Evolutionary conservation across 805 yeast species (phyloP), one percentile per base, ranked within the genome.

Genomic region (Lipomyces spencermartinsiae): DNA sequence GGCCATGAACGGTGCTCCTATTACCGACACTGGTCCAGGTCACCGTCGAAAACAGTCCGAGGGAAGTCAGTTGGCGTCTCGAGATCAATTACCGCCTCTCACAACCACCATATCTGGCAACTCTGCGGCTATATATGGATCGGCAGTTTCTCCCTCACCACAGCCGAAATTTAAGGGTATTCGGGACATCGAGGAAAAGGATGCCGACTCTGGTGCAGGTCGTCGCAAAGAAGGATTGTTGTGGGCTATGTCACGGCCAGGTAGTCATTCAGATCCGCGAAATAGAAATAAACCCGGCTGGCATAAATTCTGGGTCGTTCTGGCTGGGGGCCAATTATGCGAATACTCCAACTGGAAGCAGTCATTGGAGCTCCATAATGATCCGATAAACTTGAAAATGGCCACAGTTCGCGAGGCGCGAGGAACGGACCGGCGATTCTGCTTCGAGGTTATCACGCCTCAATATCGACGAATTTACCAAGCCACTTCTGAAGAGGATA

Each of bases 271-370:
- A 62, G 77, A 76, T 64, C 77, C 80, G 39, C 65, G 76, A 6
- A 78, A 77, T 63, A 70, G 78, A 22, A 77, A 78, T 61, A 79
- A 79, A 62, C 73, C 76, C 12, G 81, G 81, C 2, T 93, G 97
- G 97, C 96, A 92, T 77, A 92, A 91, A 74, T 93, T 89, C 76
- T 91, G 97, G 93, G 90, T 92, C 0, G 91, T 88, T 0, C 80
- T 92, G 61, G 83, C 85, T 14, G 85, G 86, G n/a, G 93, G 94
- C 1, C 84, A 83, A 66, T 79, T 92, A 55, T 81, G 83, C 57
- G 95, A 92, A 75, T 92, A 85, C 75, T 83, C 89, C 58, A 93
- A 92, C 78, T 92, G 97, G 95, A 85, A 93, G 73, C 85, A 83
- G 65, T 92, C 92, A 25, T 81, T 82, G 22, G 84, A 83, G 37